A percentile compares a stretch with the other conserved stretches of the same genome.
Evolutionary conservation across 768 basidiomycete genomes (phyloP).

Genomic region (Tulasnella sp.): DNA sequence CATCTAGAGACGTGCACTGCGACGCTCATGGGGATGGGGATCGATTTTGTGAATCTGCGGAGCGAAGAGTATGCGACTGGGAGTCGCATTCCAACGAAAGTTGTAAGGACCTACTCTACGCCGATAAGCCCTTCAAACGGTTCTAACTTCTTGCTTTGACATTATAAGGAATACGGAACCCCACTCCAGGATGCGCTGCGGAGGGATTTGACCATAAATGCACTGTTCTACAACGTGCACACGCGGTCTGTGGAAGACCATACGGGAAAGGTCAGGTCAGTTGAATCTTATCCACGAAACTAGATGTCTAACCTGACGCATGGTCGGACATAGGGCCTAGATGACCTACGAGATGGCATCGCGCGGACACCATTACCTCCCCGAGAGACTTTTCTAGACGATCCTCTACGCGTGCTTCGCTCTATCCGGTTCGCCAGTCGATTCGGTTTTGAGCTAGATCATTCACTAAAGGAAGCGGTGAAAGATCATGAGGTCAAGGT

Average conservation of each 20-base stretch:
- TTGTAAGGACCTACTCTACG: constrained; percentile 44
- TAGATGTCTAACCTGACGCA: background rate
- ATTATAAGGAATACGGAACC: constrained; percentile 71
- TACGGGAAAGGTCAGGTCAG: constrained; percentile 52
- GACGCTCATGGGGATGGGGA: constrained; percentile 63
- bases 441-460: constrained; percentile 70
- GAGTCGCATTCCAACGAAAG: constrained; percentile 79
- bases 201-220: constrained; percentile 90
- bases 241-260: constrained; percentile 75
- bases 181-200: constrained; percentile 83
- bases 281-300: background rate
- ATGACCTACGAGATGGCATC: constrained; percentile 67
- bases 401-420: constrained; percentile 85
- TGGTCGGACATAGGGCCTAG: constrained; percentile 49
- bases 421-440: constrained; percentile 87
- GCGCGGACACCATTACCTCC: constrained; percentile 87
- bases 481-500: constrained; percentile 57
- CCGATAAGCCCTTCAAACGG: background rate
- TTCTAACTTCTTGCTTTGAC: background rate
- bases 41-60: constrained; percentile 90
- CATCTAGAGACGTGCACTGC: constrained; percentile 93
- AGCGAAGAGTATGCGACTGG: constrained; percentile 82
- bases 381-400: constrained; percentile 80
- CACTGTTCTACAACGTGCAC: constrained; percentile 93
- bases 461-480: constrained; percentile 53